Base-by-base conservation (phyloP, 202 grass and related monocot genomes). In the Elaeis oleifera region DNA sequence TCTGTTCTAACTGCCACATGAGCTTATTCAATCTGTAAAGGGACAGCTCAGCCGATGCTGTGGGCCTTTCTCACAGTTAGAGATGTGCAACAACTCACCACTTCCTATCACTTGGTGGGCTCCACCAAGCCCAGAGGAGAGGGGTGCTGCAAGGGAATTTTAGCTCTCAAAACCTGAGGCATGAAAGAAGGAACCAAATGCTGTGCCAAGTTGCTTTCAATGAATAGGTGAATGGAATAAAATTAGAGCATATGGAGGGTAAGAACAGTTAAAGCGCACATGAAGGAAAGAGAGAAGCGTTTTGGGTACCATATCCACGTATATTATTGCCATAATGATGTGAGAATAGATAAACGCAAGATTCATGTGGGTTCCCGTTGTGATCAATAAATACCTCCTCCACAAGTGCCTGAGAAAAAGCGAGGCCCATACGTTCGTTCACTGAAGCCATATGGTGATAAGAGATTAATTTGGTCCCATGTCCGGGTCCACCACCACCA, bases 201-300 rank as follows among this genome's bases (percentile, higher is more conserved):
- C 6, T 56, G 13, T 74, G 83, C 64, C 77, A 0, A 5, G 28
- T 55, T 57, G 72, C 73, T 86, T 67, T 54, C 76, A 39, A 83
- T 65, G 57, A 80, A 83, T 56, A 77, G 69, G 14, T 14, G 49
- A 67, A 86, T 51, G 49, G 79, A 77, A 90, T 63, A 77, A 72
- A 61, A 44, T 60, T 73, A 75, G 27, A 76, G 64, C 56, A 80
- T 71, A 71, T 78, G 69, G 65, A 86, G 48, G 75, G 63, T 51
- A 83, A 53, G 56, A 80, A 58, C 60, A 64, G 51, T 67, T 50
- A 54, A 66, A 56, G 23, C 67, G 77, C 63, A 56, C 67, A 57
- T 66, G 51, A 24, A 60, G 8, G 26, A 59, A 59, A 16, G n/a
- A 60, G 9, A 60, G 58, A 60, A 17, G 26, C 9, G 17, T 8